phyloP scores from a whole-genome alignment of 2,329 filamentous ascomycete species.

The Sporothrix brunneoviolacea region DNA sequence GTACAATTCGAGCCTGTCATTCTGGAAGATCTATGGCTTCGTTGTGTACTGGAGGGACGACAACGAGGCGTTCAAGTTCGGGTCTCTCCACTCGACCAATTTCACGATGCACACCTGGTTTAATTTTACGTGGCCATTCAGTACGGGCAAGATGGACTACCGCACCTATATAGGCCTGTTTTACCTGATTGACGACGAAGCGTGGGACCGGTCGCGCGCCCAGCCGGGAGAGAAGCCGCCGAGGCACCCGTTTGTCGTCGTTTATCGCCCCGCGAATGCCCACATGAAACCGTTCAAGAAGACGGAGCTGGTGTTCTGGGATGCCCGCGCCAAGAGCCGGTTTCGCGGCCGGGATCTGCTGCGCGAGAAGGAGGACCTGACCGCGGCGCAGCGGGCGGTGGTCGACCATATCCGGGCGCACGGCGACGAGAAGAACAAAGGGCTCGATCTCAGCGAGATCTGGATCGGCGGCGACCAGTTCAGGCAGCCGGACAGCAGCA shows the following conservation, averaged over 20 bases:
- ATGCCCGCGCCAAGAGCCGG: slow-evolving; percentile 29
- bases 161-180: slow-evolving; percentile 43
- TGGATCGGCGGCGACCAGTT: slow-evolving; percentile 39
- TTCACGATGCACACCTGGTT: slow-evolving; percentile 33
- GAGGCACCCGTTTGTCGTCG: slow-evolving; percentile 45
- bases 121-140: slow-evolving; percentile 22
- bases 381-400: slow-evolving; percentile 39
- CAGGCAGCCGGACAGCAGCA: too few species aligned
- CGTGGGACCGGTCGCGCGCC: slow-evolving; percentile 27
- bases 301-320: slow-evolving; percentile 51
- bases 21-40: slow-evolving; percentile 23
- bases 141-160: slow-evolving; percentile 6
- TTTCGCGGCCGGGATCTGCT: slow-evolving; percentile 18
- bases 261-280: slow-evolving; percentile 39
- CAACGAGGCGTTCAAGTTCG: slow-evolving; percentile 32
- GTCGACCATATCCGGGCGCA: slow-evolving; percentile 32
- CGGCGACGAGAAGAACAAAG: slow-evolving; percentile 25
- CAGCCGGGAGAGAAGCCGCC: slow-evolving; percentile 17
- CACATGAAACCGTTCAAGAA: slow-evolving; percentile 25
- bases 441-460: slow-evolving; percentile 32
- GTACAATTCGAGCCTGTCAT: too few species aligned
- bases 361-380: slow-evolving; percentile 30
- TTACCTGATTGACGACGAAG: slow-evolving; percentile 39
- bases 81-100: slow-evolving; percentile 22
- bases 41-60: slow-evolving; percentile 37